Evolutionary conservation across 306 rosid genomes (phyloP), one percentile per base, ranked within the genome.

Genomic region (Rubus parviflorus): DNA sequence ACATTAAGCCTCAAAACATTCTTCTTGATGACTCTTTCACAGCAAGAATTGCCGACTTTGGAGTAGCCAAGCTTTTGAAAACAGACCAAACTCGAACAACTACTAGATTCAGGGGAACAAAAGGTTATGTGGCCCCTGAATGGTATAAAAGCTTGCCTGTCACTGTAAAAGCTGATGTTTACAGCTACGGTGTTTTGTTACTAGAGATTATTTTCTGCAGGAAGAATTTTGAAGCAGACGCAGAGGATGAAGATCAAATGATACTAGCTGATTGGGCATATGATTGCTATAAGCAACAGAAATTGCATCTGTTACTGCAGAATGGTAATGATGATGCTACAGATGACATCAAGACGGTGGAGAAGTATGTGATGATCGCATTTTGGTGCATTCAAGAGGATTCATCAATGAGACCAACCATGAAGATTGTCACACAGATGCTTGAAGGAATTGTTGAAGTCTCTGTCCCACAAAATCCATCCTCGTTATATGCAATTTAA

Each of bases 1-100:
- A 85, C 42, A 85, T 85, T 5, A 84, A 84, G 81, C 87, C 83
- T 17, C 80, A 84, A 23, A 84, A 81, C 73, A 74, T 84, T 30
- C 81, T 85, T 13, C 85, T 81, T 0, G 83, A 84, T 4, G 73
- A 64, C 5, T 53, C 19, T 3, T 70, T 30, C 14, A 72, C 51
- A 0, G 75, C 81, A 63, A 69, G 72, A 42, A 84, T 84, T 46
- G 25, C 83, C 0, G 87, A 84, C 40, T 84, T 84, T 14, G 85
- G 87, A 25, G 35, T 85, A 47, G 85, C 83, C 14, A 85, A 85
- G 72, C 85, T 81, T 23, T 37, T 85, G 63, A 78, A 4, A 16
- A 56, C 2, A n/a, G 70, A 78, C 8, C 83, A 84, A 19, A 77
- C 62, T 11, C 71, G 58, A 46, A 75, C 71, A 12, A 60, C 41